These are phyloP conservation scores for Lodderomyces margitis DNA, from an alignment of 1,139 yeast genomes.

Conservation along the genomic window DNA sequence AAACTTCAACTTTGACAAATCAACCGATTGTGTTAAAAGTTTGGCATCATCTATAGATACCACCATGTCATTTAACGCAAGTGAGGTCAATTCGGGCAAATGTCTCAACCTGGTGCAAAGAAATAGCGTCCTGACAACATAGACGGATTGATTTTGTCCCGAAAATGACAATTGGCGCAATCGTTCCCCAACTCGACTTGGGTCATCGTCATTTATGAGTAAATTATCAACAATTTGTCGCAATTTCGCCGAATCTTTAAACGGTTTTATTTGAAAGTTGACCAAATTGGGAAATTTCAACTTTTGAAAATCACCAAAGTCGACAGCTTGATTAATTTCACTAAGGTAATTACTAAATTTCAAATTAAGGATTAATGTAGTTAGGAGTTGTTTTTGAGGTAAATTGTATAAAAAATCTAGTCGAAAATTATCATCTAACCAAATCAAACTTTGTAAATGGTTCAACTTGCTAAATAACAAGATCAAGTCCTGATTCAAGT, in stretches of 20 bases:
- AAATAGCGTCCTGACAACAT: slow-evolving; percentile 13
- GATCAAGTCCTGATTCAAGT: slow-evolving; percentile 19
- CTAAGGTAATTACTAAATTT: slow-evolving; percentile 22
- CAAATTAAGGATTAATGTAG: slow-evolving; percentile 25
- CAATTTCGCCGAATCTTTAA: slow-evolving; percentile 21
- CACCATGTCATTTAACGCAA: slow-evolving; percentile 28
- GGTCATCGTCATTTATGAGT: slow-evolving; percentile 16
- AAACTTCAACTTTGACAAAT: slow-evolving; percentile 20
- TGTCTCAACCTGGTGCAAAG: slow-evolving; percentile 15
- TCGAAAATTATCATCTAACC: slow-evolving; percentile 36
- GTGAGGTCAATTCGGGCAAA: slow-evolving; percentile 19
- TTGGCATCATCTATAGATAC: slow-evolving; percentile 26
- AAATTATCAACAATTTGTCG: slow-evolving; percentile 20
- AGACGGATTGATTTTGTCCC: slow-evolving; percentile 12
- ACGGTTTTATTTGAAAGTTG: slow-evolving; percentile 30
- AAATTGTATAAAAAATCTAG: slow-evolving; percentile 24
- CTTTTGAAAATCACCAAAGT: slow-evolving; percentile 7
- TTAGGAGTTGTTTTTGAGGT: slow-evolving; percentile 20
- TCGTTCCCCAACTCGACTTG: slow-evolving; percentile 13
- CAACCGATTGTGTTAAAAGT: slow-evolving; percentile 20
- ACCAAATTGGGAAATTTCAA: slow-evolving; percentile 25
- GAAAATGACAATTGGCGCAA: slow-evolving; percentile 22
- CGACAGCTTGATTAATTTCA: slow-evolving; percentile 15
- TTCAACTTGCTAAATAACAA: slow-evolving; percentile 22
- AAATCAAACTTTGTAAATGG: slow-evolving; percentile 26